Percentiles rank a stretch among this genome's conserved stretches.
phyloP scores from a whole-genome alignment of 768 basidiomycete species.

The Cyclocybe aegerita region DNA sequence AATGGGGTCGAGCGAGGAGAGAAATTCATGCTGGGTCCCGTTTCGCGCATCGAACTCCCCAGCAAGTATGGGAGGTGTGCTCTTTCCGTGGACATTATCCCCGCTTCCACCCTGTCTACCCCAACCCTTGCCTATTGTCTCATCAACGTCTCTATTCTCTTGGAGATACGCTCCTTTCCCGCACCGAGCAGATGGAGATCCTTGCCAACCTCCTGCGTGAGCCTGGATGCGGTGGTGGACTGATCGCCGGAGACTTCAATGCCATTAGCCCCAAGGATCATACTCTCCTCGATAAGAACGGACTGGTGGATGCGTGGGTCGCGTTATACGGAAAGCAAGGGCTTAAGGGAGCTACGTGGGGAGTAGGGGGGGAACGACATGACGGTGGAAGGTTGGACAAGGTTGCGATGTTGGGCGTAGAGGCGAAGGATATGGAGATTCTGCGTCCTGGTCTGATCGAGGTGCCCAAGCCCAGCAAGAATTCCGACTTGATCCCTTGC shows the following conservation, averaged over 20 bases:
- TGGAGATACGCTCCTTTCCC: constrained; percentile 18
- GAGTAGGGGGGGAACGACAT: constrained; percentile 26
- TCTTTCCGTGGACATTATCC: constrained; percentile 34
- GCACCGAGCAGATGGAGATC: constrained; percentile 30
- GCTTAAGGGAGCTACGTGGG: constrained; percentile 36
- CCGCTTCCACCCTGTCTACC: constrained; percentile 18
- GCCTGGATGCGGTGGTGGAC: constrained; percentile 37
- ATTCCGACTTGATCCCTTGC: constrained; percentile 20
- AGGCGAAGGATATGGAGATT: constrained; percentile 32
- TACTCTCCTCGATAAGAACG: constrained; percentile 32
- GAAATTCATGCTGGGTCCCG: constrained; percentile 29
- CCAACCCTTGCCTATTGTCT: constrained; percentile 4
- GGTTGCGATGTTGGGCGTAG: constrained; percentile 34
- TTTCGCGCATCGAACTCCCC: too few species aligned
- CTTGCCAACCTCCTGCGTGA: constrained; percentile 37
- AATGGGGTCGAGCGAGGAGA: too few species aligned
- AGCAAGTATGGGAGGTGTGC: constrained; percentile 37
- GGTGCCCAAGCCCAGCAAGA: constrained; percentile 22
- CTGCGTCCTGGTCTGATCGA: constrained; percentile 35
- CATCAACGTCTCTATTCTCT: constrained; percentile 32
- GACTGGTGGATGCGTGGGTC: constrained; percentile 43
- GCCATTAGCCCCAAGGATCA: constrained; percentile 37
- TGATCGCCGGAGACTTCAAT: constrained; percentile 50
- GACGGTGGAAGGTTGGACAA: constrained; percentile 39
- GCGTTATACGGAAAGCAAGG: constrained; percentile 27